These are phyloP conservation scores for Filobasidium floriforme DNA, from an alignment of 768 basidiomycete genomes.

Conservation along the genomic window DNA sequence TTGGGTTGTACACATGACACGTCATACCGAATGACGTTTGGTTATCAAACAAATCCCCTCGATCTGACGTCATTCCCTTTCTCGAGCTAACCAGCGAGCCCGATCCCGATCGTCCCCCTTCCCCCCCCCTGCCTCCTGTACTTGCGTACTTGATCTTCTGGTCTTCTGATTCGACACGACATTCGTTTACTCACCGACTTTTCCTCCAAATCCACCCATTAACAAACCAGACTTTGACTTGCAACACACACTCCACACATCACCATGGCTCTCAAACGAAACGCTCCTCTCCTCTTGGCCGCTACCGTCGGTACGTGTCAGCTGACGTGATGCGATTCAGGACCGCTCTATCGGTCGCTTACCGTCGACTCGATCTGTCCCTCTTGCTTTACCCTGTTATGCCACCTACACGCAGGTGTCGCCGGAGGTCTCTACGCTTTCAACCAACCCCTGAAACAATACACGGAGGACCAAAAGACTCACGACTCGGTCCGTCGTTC, in stretches of 20 bases:
- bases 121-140: too few species aligned
- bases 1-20: too few species aligned
- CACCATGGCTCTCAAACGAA: constrained; percentile 27
- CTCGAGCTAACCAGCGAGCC: too few species aligned
- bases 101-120: too few species aligned
- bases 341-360: neutral
- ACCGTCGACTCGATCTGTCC: neutral
- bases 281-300: constrained; percentile 29
- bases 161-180: too few species aligned
- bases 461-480: constrained; percentile 21
- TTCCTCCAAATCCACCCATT: too few species aligned
- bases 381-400: neutral
- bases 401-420: constrained; percentile 27
- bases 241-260: neutral
- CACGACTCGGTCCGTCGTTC: constrained; percentile 16
- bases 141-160: too few species aligned
- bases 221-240: neutral
- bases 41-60: too few species aligned
- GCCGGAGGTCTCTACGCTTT: constrained; percentile 38
- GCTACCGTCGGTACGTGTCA: constrained; percentile 29
- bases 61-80: too few species aligned
- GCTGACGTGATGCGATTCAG: neutral
- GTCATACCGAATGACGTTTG: too few species aligned
- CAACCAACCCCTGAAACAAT: constrained; percentile 35
- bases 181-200: too few species aligned